Conservation (phyloP, 1,139 yeast genomes). For the Nakaseomyces glabratus region DNA sequence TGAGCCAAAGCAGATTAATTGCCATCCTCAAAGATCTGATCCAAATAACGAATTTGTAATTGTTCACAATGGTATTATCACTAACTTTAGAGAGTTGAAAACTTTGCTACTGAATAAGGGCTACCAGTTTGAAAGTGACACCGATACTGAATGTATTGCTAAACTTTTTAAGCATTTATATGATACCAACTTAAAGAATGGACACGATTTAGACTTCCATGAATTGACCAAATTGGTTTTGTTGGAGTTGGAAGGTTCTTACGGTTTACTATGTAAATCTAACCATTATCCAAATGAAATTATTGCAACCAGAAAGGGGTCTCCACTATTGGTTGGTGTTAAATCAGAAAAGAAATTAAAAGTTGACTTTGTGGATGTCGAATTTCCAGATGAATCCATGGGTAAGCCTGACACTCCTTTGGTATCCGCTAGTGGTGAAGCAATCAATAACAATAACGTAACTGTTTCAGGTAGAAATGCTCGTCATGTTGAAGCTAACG, state of each 20-base stretch:
- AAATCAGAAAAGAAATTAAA: constrained; percentile 90
- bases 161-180: constrained; percentile 86
- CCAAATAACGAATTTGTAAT: constrained; percentile 72
- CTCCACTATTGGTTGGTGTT: constrained; percentile 94
- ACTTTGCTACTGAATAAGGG: constrained; percentile 76
- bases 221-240: constrained; percentile 89
- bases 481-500: constrained; percentile 27
- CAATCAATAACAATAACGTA: constrained; percentile 7
- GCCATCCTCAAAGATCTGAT: constrained; percentile 96
- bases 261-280: constrained; percentile 89
- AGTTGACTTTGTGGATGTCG: constrained; percentile 97
- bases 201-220: constrained; percentile 71
- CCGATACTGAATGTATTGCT: constrained; percentile 98
- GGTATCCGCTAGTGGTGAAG: constrained; percentile 18
- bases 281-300: constrained; percentile 91
- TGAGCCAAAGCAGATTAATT: constrained; percentile 73
- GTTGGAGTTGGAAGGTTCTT: constrained; percentile 93
- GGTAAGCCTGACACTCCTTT: constrained; percentile 33
- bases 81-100: constrained; percentile 86
- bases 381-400: constrained; percentile 61
- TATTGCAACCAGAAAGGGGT: constrained; percentile 96
- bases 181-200: constrained; percentile 63
- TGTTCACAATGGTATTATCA: constrained; percentile 97
- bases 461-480: constrained; percentile 10
- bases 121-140: constrained; percentile 76